Conservation (phyloP, 2,329 filamentous ascomycete genomes). For the Zymoseptoria crescenta region DNA sequence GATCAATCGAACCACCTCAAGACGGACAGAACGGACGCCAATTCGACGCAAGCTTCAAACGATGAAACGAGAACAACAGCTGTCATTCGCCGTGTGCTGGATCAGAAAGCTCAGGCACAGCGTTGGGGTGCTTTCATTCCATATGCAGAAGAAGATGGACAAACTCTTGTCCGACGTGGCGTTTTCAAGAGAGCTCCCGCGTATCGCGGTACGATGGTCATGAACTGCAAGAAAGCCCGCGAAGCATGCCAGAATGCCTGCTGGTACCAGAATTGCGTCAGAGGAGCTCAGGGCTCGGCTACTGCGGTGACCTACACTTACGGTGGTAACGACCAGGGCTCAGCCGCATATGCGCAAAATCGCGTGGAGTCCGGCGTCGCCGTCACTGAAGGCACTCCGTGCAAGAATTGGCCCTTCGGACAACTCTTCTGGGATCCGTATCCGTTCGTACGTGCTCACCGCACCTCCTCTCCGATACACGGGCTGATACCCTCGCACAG, state of each 20-base stretch:
- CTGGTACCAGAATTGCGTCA: constrained; percentile 10
- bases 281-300: not conserved
- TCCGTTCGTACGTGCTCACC: not conserved
- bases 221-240: constrained; percentile 6
- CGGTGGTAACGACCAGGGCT: constrained; percentile 1
- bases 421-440: constrained; percentile 7
- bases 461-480: not conserved
- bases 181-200: constrained; percentile 3
- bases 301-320: constrained; percentile 5
- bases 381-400: constrained; percentile 4
- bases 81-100: not conserved
- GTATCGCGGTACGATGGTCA: constrained; percentile 8
- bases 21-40: not conserved
- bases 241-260: constrained; percentile 9
- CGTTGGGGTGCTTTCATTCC: not conserved
- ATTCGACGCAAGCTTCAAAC: not conserved
- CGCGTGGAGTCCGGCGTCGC: constrained; percentile 5
- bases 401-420: constrained; percentile 6
- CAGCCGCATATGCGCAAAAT: not conserved
- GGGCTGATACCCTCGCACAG: not conserved
- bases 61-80: not conserved
- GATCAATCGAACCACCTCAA: not conserved
- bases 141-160: not conserved
- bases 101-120: not conserved
- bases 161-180: constrained; percentile 1